Base-by-base conservation (phyloP, 1,139 yeast genomes). In the Blastobotrys persicus region DNA sequence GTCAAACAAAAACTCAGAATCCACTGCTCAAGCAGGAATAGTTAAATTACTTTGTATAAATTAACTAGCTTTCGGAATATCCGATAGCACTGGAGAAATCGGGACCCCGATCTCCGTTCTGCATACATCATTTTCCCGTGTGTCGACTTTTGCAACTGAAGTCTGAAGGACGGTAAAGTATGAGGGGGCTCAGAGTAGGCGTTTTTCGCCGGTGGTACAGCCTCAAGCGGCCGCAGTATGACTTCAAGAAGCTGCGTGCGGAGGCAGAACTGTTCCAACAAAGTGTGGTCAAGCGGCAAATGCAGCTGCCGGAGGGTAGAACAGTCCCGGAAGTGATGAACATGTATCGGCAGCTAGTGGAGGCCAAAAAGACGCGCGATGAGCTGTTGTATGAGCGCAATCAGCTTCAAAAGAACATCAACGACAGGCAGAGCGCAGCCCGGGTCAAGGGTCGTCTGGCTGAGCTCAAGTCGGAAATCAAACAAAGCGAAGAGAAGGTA, bases 261-360 rank as follows among this genome's bases (percentile, higher is more conserved):
- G 67, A 75, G 37, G 58, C 74, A 1, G 68, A 67, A 1, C 60
- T 54, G 23, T 78, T 77, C 56, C 63, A 72, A 26, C 71, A 70
- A 2, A 76, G 83, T n/a, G 72, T 83, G 1, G 55, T 58, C 2
- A 67, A 77, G 47, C 71, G 92, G 54, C 71, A 74, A 26, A 59
- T 72, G 48, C 57, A 67, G 56, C 52, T 66, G 48, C 52, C 65
- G 45, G 41, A 64, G 48, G 47, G 68, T 4, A 57, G 64, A 2
- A 59, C 67, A 45, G 66, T 83, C 31, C 62, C 68, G 4, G 63
- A 61, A 2, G 49, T 76, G 1, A 58, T 65, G 12, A 49, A 52
- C 3, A 51, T 59, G 18, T 67, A 71, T 45, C 54, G 57, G 3
- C 43, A 54, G 2, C 56, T 67, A 26, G 59, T 58, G 19, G 50